Base-by-base conservation (phyloP, 2,329 filamentous ascomycete genomes). In the Trichoderma sp. region DNA sequence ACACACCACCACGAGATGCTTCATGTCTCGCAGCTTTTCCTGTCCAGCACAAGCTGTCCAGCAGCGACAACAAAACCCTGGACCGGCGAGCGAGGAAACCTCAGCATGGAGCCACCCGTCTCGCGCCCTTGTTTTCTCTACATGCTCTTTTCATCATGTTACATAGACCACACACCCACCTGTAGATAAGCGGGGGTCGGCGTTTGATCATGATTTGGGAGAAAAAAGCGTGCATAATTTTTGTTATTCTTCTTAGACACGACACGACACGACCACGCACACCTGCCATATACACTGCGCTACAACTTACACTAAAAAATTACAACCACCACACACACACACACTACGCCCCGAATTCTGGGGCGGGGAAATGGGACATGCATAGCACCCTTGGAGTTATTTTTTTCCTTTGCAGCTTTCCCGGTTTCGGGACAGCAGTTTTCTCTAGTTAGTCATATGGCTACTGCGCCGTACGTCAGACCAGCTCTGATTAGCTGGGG, bases 321-420 rank as follows among this genome's bases (percentile, higher is more conserved):
- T 38, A 63, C 60, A 69, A 65, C 63, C 33, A 24, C 27, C 63
- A 60, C 64, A 62, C 59, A 74, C 33, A 62, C 72, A 35, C 45
- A 68, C 63, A 53, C 59, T 62, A 73, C 14, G 53, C 62, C 59
- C 74, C 56, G 59, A 71, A 71, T 66, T 63, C 60, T 35, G 21
- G 64, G 72, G 72, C 72, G 72, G 72, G 72, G 72, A 69, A 75
- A 69, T 68, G 72, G 64, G 64, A 75, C 72, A 50, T 69, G 72
- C 72, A 75, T 75, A 68, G 72, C 72, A 75, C 64, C 72, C 56
- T 67, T 62, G 72, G 72, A 75, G 72, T 75, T 75, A 38, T 63
- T 63, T 68, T 62, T 41, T 56, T 53, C 41, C 31, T 60, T 62
- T 71, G 27, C 41, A 53, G 31, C 69, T 60, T 60, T 21, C 63